A percentile compares a stretch with the other conserved stretches of the same genome.
phyloP scores from a whole-genome alignment of 169 alveolate species.

The Perkinsus chesapeaki region DNA sequence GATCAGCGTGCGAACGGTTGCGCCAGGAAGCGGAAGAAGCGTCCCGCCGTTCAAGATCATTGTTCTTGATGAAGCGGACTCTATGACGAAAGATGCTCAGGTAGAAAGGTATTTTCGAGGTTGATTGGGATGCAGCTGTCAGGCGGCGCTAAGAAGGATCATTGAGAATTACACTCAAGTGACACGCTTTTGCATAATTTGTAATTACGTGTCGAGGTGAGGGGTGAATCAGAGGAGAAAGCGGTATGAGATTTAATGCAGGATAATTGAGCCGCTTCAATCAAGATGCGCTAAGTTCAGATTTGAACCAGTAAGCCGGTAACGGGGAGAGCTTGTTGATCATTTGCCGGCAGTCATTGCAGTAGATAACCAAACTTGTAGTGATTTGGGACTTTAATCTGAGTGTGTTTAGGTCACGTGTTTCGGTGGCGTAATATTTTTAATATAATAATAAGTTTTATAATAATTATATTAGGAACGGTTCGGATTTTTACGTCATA shows the following conservation, averaged over 20 bases:
- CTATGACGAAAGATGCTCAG: constrained; percentile 92
- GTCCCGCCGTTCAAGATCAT: constrained; percentile 80
- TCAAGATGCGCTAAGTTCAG: constrained; percentile 91
- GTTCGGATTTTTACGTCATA: too few species aligned
- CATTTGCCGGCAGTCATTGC: too few species aligned
- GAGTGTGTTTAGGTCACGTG: too few species aligned
- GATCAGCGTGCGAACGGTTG: neutral
- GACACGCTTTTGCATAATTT: constrained; percentile 91
- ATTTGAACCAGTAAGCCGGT: constrained; percentile 84
- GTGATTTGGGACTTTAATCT: too few species aligned
- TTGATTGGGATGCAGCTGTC: constrained; percentile 11
- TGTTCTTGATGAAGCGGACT: constrained; percentile 95
- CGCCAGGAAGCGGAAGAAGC: constrained; percentile 18
- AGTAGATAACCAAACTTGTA: too few species aligned
- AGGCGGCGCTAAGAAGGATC: constrained; percentile 92
- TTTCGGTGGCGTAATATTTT: too few species aligned
- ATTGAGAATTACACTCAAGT: constrained; percentile 86
- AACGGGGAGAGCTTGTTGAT: constrained; percentile 50
- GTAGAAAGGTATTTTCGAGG: neutral
- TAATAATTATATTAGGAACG: too few species aligned
- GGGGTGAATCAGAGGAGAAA: neutral
- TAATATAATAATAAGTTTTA: too few species aligned
- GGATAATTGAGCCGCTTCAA: constrained; percentile 90
- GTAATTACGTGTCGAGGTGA: constrained; percentile 76
- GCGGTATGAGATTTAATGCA: constrained; percentile 24